These are phyloP conservation scores for Suillus americanus DNA, from an alignment of 768 basidiomycete species.

Conservation along the genomic window DNA sequence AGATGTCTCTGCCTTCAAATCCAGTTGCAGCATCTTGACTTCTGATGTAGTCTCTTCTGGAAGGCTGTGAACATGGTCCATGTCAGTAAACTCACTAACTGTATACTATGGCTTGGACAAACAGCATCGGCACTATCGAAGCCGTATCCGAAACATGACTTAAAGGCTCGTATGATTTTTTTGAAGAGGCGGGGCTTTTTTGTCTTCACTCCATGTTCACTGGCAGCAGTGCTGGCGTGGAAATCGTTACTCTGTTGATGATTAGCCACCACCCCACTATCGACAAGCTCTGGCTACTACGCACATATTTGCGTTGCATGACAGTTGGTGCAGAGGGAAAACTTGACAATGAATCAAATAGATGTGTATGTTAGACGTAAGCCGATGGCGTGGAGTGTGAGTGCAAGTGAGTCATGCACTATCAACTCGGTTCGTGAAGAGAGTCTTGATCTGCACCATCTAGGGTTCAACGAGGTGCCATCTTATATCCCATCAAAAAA, in stretches of 20 bases:
- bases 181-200: conserved; percentile 11
- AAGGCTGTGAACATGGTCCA: conserved; percentile 6
- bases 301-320: conserved; percentile 4
- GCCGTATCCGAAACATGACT: conserved; percentile 21
- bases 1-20: conserved; percentile 19
- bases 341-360: conserved; percentile 12
- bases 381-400: conserved; percentile 4
- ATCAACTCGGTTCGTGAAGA: background rate
- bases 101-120: conserved; percentile 5
- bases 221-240: background rate
- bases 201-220: conserved; percentile 2
- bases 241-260: conserved; percentile 8
- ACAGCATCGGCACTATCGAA: conserved; percentile 15
- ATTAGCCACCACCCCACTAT: conserved; percentile 2
- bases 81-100: background rate
- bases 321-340: background rate
- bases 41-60: conserved; percentile 17
- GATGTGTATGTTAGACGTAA: conserved; percentile 1
- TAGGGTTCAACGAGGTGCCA: background rate
- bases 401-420: background rate
- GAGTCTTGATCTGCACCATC: background rate
- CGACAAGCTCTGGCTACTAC: background rate
- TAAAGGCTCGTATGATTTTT: conserved; percentile 15
- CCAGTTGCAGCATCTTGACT: conserved; percentile 13
- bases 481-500: background rate